Evolutionary conservation across 805 yeast genomes (phyloP), one percentile per base, ranked within the genome.

Genomic region (Komagataella phaffii): DNA sequence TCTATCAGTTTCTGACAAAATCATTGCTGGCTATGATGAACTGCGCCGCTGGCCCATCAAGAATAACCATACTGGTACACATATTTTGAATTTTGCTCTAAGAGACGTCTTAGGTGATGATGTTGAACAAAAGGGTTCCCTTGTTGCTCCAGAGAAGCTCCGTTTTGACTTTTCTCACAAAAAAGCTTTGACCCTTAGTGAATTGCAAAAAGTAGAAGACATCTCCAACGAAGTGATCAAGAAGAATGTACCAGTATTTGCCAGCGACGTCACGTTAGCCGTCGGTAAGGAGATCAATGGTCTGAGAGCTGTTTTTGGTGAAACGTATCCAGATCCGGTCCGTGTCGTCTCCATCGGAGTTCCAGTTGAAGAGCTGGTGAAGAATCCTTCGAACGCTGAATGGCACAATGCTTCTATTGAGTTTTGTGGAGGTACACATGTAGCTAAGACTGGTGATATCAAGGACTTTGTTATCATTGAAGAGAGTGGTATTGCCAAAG

Each of bases 381-480:
- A 75, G 6, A 74, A 81, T 59, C 96, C 97, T 58, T 59, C 71
- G 24, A 85, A 79, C 63, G 71, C 72, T 50, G 79, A 87, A 61
- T 93, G 99, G 98, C 70, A 67, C 60, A 71, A 77, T 46, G 74
- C 77, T 62, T 88, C 96, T 1, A 76, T 93, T 58, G 99, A 93
- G 72, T 93, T 93, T 76, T 93, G 99, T 72, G 99, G 99, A 71
- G 99, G 99, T 71, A 93, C 99, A 10, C 99, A 93, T 63, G 96
- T 93, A 58, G 76, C 79, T 49, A 84, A 85, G 69, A 91, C 98
- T 17, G 85, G 91, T 55, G 98, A 91, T 54, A 93, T 93, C 65
- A 89, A 89, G 67, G 91, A 87, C 58, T 79, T 93, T 57, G 87
- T 93, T 43, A 78, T 93, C 51, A 73, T 85, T 56, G 99, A 93